phyloP scores from a whole-genome alignment of 371 early-diverging fungal genomes.

The Rhizomucor miehei region DNA sequence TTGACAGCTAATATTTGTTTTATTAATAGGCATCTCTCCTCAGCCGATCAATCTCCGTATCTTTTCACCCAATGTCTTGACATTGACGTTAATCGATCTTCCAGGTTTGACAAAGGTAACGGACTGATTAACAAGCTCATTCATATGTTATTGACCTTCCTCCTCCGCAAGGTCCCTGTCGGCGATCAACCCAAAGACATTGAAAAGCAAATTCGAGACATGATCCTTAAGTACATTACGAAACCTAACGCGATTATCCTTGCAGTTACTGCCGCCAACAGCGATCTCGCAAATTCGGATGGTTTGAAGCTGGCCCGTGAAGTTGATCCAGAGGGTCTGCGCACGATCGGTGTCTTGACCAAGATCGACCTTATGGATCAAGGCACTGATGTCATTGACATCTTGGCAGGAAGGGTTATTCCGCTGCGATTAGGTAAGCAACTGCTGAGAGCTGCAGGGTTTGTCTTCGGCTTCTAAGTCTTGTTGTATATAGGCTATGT shows the following conservation, averaged over 20 bases:
- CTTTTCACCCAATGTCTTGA: constrained; percentile 94
- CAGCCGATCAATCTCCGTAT: constrained; percentile 95
- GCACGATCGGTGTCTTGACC: constrained; percentile 99
- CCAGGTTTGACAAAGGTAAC: constrained; percentile 94
- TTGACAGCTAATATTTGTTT: neutral
- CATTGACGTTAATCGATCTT: constrained; percentile 97
- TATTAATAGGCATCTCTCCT: constrained; percentile 74
- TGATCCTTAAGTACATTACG: constrained; percentile 94
- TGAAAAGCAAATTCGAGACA: constrained; percentile 95
- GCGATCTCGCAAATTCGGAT: constrained; percentile 99
- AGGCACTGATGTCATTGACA: constrained; percentile 98
- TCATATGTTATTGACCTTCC: neutral
- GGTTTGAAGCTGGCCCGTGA: constrained; percentile 96
- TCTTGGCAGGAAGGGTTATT: constrained; percentile 97
- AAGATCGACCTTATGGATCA: constrained; percentile 99
- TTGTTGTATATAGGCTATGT: constrained; percentile 69
- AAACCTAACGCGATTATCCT: constrained; percentile 97
- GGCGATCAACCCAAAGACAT: constrained; percentile 99
- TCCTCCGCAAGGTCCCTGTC: constrained; percentile 84
- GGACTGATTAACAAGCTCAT: neutral
- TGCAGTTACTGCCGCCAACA: constrained; percentile 98
- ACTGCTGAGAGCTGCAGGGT: neutral
- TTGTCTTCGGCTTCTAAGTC: neutral
- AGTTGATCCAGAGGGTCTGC: constrained; percentile 96
- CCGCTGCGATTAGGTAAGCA: constrained; percentile 86